Evolutionary conservation across 2,329 filamentous ascomycete genomes (phyloP).

Genomic region (Monosporascus sp.): DNA sequence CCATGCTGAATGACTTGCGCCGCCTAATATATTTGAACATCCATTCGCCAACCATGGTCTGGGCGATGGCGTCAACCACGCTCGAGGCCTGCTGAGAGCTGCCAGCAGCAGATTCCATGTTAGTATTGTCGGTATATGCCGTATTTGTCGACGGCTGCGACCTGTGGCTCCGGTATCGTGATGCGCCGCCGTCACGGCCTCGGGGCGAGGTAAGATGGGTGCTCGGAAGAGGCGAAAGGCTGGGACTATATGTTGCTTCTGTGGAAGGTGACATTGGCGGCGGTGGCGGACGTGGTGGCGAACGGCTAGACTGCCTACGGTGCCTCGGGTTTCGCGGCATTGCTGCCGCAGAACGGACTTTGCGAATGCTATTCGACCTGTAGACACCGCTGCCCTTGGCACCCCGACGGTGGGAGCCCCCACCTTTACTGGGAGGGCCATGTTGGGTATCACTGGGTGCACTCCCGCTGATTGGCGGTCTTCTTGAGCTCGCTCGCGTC

Average conservation of each 20-base stretch:
- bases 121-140: conserved; percentile 39
- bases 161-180: conserved; percentile 42
- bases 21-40: conserved; percentile 88
- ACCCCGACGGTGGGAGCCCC: conserved; percentile 50
- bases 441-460: conserved; percentile 65
- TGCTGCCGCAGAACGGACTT: conserved; percentile 76
- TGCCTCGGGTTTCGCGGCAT: conserved; percentile 53
- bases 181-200: conserved; percentile 35
- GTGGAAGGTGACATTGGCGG: conserved; percentile 64
- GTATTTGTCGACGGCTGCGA: conserved; percentile 58
- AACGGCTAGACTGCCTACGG: conserved; percentile 50
- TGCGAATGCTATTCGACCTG: conserved; percentile 63
- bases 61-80: conserved; percentile 93
- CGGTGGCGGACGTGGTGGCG: conserved; percentile 42
- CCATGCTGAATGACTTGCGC: conserved; percentile 84
- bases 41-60: conserved; percentile 98
- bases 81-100: conserved; percentile 63
- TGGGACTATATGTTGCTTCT: conserved; percentile 63
- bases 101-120: conserved; percentile 47
- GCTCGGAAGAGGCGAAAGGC: conserved; percentile 65
- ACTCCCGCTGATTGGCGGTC: conserved; percentile 61
- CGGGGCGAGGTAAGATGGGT: conserved; percentile 65
- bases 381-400: conserved; percentile 40
- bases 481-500: conserved; percentile 78
- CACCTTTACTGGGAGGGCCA: conserved; percentile 63